Percentiles rank a stretch among this genome's conserved stretches.
Conservation (phyloP, 768 basidiomycete species). For the Amanita muscaria region DNA sequence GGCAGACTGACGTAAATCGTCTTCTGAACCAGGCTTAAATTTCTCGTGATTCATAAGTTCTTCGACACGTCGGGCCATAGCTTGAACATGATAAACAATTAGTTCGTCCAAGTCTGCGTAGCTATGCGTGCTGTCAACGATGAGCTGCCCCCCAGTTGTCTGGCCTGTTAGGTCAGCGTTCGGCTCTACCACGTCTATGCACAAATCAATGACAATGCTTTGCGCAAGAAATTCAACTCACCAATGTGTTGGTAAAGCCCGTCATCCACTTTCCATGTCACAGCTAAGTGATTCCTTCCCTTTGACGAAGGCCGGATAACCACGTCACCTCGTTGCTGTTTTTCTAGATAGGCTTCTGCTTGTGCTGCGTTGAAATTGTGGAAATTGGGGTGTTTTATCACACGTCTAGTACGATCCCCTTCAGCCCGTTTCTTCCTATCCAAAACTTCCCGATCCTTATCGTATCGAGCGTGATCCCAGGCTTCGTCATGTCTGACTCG, state of each 20-base stretch:
- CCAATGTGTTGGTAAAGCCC: conserved; percentile 95
- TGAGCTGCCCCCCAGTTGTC: conserved; percentile 50
- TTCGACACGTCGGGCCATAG: conserved; percentile 87
- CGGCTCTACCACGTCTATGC: conserved; percentile 70
- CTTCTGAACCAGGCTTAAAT: conserved; percentile 81
- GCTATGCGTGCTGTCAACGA: conserved; percentile 68
- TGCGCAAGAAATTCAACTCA: conserved; percentile 18
- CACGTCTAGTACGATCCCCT: conserved; percentile 67
- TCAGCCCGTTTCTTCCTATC: conserved; percentile 81
- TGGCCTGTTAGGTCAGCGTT: conserved; percentile 68
- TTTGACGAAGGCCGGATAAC: conserved; percentile 95
- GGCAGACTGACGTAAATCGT: conserved; percentile 75
- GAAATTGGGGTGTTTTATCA: conserved; percentile 98
- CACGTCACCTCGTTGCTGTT: conserved; percentile 90
- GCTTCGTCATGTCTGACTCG: conserved; percentile 47
- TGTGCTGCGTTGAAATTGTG: conserved; percentile 87
- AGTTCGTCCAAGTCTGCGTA: conserved; percentile 95
- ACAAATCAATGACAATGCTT: conserved; percentile 16
- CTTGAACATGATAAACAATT: conserved; percentile 93
- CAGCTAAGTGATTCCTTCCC: conserved; percentile 85
- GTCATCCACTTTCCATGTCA: conserved; percentile 99
- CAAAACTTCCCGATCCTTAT: conserved; percentile 63
- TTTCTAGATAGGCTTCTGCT: conserved; percentile 83
- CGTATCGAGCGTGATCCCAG: conserved; percentile 59
- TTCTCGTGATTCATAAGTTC: conserved; percentile 94